These are phyloP conservation scores for Solanum medicagineum DNA, from an alignment of 257 asterid species.

Conservation along the genomic window DNA sequence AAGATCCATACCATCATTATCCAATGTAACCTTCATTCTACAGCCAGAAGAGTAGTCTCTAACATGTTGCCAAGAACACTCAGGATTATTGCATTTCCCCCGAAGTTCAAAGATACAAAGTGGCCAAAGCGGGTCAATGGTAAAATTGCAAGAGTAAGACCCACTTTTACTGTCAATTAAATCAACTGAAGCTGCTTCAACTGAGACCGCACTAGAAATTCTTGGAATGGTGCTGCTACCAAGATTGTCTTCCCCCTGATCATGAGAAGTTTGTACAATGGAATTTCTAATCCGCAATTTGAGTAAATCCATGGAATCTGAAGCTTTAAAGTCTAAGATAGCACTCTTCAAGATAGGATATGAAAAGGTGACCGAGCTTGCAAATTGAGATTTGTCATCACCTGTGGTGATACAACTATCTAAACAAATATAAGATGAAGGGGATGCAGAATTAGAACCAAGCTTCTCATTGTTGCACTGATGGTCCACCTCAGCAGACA, in stretches of 20 bases:
- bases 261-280: constrained; percentile 4
- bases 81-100: constrained; percentile 41
- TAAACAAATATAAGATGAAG: background rate
- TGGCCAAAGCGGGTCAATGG: constrained; percentile 38
- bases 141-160: constrained; percentile 21
- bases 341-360: constrained; percentile 23
- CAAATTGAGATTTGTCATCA: constrained; percentile 8
- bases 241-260: background rate
- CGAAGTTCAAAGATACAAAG: constrained; percentile 46
- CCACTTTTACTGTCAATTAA: constrained; percentile 16
- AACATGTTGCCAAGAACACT: constrained; percentile 37
- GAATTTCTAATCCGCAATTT: constrained; percentile 5
- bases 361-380: constrained; percentile 5
- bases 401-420: background rate
- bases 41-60: constrained; percentile 14
- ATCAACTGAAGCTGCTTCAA: constrained; percentile 1
- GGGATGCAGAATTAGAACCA: constrained; percentile 7
- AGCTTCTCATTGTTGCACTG: constrained; percentile 5
- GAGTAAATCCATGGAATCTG: constrained; percentile 2
- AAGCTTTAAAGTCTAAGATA: constrained; percentile 6
- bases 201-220: background rate
- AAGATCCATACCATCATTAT: constrained; percentile 5
- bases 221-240: background rate
- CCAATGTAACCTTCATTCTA: background rate
- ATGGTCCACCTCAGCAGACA: background rate